Base-by-base conservation (phyloP, 331 rosid genomes). In the Malus hybrid region DNA sequence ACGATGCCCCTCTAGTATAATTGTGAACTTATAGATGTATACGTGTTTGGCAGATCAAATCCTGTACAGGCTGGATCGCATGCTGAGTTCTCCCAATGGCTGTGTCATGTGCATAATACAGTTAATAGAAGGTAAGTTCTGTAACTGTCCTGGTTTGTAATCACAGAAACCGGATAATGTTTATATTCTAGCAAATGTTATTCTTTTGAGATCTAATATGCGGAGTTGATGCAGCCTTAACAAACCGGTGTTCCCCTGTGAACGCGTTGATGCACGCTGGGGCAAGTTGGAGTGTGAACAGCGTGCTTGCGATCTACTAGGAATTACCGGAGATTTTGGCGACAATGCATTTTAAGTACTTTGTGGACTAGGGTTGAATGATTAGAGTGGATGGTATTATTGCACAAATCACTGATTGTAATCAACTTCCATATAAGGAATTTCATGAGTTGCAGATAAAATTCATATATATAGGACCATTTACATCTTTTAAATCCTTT, bases 191-290 rank as follows among this genome's bases (percentile, higher is more conserved):
- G 32, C 33, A 13, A 55, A 71, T 48, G n/a, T 1, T 4, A 6
- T 33, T 56, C 11, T 36, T 13, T 19, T 36, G 58, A 16, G 11
- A 36, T 19, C 28, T 73, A 68, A 75, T 29, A 22, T 14, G 4
- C 32, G 22, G 57, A 56, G 67, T 18, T 39, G 57, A 39, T 83
- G 69, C 95, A 94, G 99, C 88, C 84, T 94, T 10, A 88, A 83
- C 72, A 94, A 92, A 78, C 87, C 84, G 2, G 72, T 77, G 75
- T 94, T 94, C 75, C 92, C 96, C 2, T 91, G 96, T 52, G 96
- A 90, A 76, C 87, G 97, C 53, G 89, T 92, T 57, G 95, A 91
- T 81, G 99, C 97, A 80, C 86, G 99, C 75, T 94, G 99, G 97
- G 99, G 99, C 48, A 94, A 92, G 81, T 70, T 92, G 74, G 99